Evolutionary conservation across 2,329 filamentous ascomycete species (phyloP).

Genomic region (Trichoderma sp.): DNA sequence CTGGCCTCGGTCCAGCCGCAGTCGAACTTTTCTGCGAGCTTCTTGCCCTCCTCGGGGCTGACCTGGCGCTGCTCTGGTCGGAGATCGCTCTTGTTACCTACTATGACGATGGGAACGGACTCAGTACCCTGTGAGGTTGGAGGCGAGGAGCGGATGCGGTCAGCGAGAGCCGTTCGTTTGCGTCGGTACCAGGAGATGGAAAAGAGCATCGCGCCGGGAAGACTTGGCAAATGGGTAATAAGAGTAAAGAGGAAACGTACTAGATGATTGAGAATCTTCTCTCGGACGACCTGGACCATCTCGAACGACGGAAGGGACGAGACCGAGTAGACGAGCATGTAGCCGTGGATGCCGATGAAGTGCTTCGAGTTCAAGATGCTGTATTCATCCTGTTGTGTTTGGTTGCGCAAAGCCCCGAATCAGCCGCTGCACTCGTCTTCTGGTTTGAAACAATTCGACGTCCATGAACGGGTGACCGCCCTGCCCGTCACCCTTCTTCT

Average conservation of each 20-base stretch:
- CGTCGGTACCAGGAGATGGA: no score
- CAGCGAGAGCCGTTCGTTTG: background rate
- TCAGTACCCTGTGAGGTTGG: constrained; percentile 71
- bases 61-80: constrained; percentile 93
- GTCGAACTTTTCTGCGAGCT: constrained; percentile 80
- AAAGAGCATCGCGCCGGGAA: no score
- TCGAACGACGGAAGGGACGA: constrained; percentile 92
- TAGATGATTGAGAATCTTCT: constrained; percentile 96
- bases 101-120: constrained; percentile 88
- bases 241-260: constrained; percentile 52
- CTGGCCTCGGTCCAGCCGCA: constrained; percentile 96
- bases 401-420: no score
- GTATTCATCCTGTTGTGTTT: constrained; percentile 78
- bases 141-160: background rate
- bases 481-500: no score
- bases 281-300: constrained; percentile 93
- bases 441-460: no score
- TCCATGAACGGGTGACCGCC: no score
- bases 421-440: no score
- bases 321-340: constrained; percentile 98
- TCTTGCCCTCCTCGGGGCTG: constrained; percentile 79
- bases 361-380: constrained; percentile 98
- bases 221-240: background rate
- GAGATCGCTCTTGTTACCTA: constrained; percentile 96
- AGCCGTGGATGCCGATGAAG: constrained; percentile 98